phyloP scores from a whole-genome alignment of 2,329 filamentous ascomycete species.

The Fusarium avenaceum region DNA sequence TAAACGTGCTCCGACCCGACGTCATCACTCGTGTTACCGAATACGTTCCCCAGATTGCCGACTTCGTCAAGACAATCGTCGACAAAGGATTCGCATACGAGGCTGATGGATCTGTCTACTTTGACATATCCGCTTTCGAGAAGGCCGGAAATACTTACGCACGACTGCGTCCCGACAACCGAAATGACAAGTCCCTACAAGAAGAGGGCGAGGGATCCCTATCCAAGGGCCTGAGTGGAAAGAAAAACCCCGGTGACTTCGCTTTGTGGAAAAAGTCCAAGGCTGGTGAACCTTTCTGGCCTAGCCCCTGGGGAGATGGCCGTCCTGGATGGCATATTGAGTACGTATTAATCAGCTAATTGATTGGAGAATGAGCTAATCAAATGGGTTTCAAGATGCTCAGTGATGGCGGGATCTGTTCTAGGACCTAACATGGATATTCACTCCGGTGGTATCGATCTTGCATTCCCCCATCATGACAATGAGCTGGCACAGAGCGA shows the following conservation, averaged over 20 bases:
- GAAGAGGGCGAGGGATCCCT: slow-evolving; percentile 93
- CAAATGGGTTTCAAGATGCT: slow-evolving; percentile 66
- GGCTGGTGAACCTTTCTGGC: slow-evolving; percentile 91
- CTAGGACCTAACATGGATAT: slow-evolving; percentile 89
- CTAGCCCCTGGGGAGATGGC: slow-evolving; percentile 87
- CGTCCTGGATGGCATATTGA: slow-evolving; percentile 97
- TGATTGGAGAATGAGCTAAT: not conserved
- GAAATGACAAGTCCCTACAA: slow-evolving; percentile 83
- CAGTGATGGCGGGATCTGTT: slow-evolving; percentile 93
- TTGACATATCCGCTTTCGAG: slow-evolving; percentile 90
- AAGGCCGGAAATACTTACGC: slow-evolving; percentile 87
- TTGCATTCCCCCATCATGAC: slow-evolving; percentile 92
- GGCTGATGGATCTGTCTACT: slow-evolving; percentile 89
- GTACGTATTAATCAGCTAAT: slow-evolving; percentile 28
- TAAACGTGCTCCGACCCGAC: slow-evolving; percentile 88
- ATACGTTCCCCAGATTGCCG: slow-evolving; percentile 87
- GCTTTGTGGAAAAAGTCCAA: slow-evolving; percentile 95
- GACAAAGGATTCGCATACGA: slow-evolving; percentile 89
- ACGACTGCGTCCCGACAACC: slow-evolving; percentile 85
- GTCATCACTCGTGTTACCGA: slow-evolving; percentile 91
- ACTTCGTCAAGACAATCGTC: slow-evolving; percentile 86
- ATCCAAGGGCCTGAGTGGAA: slow-evolving; percentile 71
- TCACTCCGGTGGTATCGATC: slow-evolving; percentile 91
- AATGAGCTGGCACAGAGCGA: slow-evolving; percentile 93
- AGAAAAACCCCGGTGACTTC: slow-evolving; percentile 86